These are phyloP conservation scores for Verbena officinalis DNA, from an alignment of 257 asterid genomes.

Conservation along the genomic window DNA sequence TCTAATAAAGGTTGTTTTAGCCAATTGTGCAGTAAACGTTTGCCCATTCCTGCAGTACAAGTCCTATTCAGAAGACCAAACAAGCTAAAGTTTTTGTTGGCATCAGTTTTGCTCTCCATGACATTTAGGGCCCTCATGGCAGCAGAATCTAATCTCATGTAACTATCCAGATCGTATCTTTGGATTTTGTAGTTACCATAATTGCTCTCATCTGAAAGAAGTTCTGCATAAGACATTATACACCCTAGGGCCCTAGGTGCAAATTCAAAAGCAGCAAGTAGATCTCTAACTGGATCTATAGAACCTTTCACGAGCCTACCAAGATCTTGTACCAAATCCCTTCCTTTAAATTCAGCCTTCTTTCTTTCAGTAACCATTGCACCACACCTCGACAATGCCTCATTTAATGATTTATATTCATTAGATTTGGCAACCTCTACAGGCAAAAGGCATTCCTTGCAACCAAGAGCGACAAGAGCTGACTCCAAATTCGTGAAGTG, in stretches of 20 bases:
- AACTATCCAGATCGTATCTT: slow-evolving; percentile 71
- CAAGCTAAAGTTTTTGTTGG: slow-evolving; percentile 91
- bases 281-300: slow-evolving; percentile 73
- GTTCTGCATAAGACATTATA: slow-evolving; percentile 72
- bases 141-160: slow-evolving; percentile 98
- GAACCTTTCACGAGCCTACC: slow-evolving; percentile 94
- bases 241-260: slow-evolving; percentile 84
- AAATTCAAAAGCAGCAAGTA: slow-evolving; percentile 76
- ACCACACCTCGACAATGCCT: slow-evolving; percentile 85
- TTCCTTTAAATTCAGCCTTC: slow-evolving; percentile 82
- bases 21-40: slow-evolving; percentile 90
- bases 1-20: slow-evolving; percentile 89
- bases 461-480: slow-evolving; percentile 92
- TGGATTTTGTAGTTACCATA: slow-evolving; percentile 71
- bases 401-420: slow-evolving; percentile 68
- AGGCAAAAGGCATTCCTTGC: slow-evolving; percentile 93
- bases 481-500: slow-evolving; percentile 95
- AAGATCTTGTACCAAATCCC: slow-evolving; percentile 86
- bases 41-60: slow-evolving; percentile 98
- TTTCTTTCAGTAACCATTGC: slow-evolving; percentile 90
- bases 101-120: slow-evolving; percentile 97
- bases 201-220: slow-evolving; percentile 93
- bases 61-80: slow-evolving; percentile 95
- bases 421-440: slow-evolving; percentile 62
- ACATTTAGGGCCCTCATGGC: slow-evolving; percentile 97